phyloP scores from a whole-genome alignment of 108 stramenopile genomes.

The Nitzschia palea region DNA sequence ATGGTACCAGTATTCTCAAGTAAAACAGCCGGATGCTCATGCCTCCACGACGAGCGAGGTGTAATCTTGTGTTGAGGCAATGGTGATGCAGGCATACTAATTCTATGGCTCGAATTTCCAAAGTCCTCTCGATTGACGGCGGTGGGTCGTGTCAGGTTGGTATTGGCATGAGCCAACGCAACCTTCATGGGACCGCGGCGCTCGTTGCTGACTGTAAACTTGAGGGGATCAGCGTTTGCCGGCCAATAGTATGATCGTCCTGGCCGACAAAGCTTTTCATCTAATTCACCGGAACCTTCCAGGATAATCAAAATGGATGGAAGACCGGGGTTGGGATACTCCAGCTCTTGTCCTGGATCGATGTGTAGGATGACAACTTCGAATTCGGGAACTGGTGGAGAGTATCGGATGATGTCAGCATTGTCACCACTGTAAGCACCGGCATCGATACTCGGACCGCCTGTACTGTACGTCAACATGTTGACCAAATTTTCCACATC shows the following conservation, averaged over 20 bases:
- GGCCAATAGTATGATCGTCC: conserved; percentile 67
- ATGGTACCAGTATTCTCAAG: too few relatives aligned
- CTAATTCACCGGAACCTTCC: conserved; percentile 70
- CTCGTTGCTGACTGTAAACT: conserved; percentile 46
- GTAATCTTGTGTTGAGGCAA: conserved; percentile 39
- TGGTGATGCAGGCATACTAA: conserved; percentile 36
- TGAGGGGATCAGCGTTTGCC: conserved; percentile 42
- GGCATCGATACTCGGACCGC: conserved; percentile 76
- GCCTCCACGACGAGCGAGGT: too few relatives aligned
- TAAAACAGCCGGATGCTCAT: too few relatives aligned
- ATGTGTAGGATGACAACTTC: conserved; percentile 72
- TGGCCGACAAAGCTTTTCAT: conserved; percentile 62
- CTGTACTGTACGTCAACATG: conserved; percentile 89
- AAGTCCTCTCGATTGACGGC: conserved; percentile 37
- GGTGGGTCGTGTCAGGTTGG: conserved; percentile 58
- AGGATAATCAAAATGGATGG: conserved; percentile 70
- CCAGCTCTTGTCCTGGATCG: conserved; percentile 60
- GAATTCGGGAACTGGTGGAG: conserved; percentile 80
- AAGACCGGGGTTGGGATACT: conserved; percentile 48
- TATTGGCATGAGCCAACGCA: conserved; percentile 73
- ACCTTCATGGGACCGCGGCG: conserved; percentile 70
- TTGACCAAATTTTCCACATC: conserved; percentile 93
- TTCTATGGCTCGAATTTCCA: conserved; percentile 17
- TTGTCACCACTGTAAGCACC: conserved; percentile 59
- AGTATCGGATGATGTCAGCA: conserved; percentile 71